Evolutionary conservation across 768 basidiomycete species (phyloP).

Genomic region (Hygrophorus russula): DNA sequence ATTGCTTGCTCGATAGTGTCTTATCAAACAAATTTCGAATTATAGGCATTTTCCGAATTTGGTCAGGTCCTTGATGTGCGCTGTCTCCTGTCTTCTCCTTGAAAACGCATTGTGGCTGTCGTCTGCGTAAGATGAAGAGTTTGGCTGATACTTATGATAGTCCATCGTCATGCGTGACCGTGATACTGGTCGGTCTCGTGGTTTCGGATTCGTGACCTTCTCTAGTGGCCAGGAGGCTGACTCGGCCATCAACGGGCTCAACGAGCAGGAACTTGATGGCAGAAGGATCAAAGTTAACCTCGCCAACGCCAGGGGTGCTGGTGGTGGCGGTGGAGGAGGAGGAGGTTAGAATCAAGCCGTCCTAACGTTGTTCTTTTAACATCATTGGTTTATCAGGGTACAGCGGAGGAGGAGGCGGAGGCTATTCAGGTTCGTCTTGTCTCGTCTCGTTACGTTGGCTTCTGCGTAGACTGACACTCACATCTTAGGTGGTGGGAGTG

Average conservation of each 20-base stretch:
- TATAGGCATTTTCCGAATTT: conserved; percentile 74
- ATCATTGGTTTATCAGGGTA: conserved; percentile 10
- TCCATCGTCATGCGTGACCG: conserved; percentile 98
- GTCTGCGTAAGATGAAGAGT: conserved; percentile 18
- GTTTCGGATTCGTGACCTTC: conserved; percentile 94
- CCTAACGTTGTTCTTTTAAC: conserved; percentile 3
- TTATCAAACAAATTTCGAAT: conserved; percentile 41
- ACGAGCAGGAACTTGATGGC: conserved; percentile 92
- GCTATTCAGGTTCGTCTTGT: conserved; percentile 11
- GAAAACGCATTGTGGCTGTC: conserved; percentile 12
- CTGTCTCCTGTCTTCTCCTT: conserved; percentile 29
- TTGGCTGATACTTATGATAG: conserved; percentile 38
- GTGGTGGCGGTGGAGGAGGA: conserved; percentile 30
- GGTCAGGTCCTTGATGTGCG: conserved; percentile 90
- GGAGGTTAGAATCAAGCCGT: conserved; percentile 8
- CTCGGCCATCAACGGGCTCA: conserved; percentile 61
- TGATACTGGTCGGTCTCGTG: conserved; percentile 93
- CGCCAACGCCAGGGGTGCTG: conserved; percentile 56
- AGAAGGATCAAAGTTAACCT: conserved; percentile 84
- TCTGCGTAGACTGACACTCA: too few species aligned
- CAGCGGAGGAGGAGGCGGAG: conserved; percentile 15
- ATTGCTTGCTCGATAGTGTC: conserved; percentile 21
- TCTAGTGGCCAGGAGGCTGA: conserved; percentile 53
- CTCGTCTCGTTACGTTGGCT: too few species aligned
- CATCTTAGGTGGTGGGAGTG: conserved; percentile 17